Evolutionary conservation across 2,329 filamentous ascomycete species (phyloP).

Genomic region (Penicillium rolfsii): DNA sequence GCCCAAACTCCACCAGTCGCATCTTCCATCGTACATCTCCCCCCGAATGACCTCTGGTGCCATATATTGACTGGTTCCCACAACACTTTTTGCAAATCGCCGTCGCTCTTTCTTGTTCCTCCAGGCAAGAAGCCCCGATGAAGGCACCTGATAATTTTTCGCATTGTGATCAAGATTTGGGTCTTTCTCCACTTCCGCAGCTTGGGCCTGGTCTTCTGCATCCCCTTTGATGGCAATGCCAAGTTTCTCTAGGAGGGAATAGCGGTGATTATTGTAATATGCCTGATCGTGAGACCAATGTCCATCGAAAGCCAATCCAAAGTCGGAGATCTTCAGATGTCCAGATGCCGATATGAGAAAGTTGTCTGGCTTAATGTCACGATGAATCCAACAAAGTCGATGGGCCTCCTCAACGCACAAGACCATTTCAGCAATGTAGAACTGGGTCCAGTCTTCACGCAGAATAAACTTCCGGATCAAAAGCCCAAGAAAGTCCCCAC

Average conservation of each 20-base stretch:
- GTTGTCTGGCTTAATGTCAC: slow-evolving; percentile 96
- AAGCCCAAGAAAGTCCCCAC: slow-evolving; percentile 87
- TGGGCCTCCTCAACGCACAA: slow-evolving; percentile 92
- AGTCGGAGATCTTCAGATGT: slow-evolving; percentile 94
- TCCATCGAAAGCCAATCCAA: slow-evolving; percentile 91
- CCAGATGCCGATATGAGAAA: slow-evolving; percentile 87
- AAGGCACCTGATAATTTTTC: slow-evolving; percentile 30
- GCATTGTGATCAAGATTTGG: slow-evolving; percentile 10
- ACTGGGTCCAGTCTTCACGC: slow-evolving; percentile 75
- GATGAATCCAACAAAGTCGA: slow-evolving; percentile 85
- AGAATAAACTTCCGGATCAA: slow-evolving; percentile 84
- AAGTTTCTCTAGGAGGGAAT: slow-evolving; percentile 75
- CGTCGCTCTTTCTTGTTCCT: slow-evolving; percentile 70
- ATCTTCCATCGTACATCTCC: slow-evolving; percentile 83
- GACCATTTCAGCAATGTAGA: slow-evolving; percentile 95
- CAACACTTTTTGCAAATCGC: slow-evolving; percentile 77
- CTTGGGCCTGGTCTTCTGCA: slow-evolving; percentile 65
- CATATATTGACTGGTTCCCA: slow-evolving; percentile 98
- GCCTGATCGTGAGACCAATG: slow-evolving; percentile 90
- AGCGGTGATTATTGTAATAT: slow-evolving; percentile 83
- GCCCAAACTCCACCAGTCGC: slow-evolving; percentile 96
- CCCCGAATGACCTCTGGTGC: slow-evolving; percentile 88
- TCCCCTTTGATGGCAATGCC: slow-evolving; percentile 76
- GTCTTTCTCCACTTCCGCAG: slow-evolving; percentile 37
- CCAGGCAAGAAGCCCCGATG: slow-evolving; percentile 67